Base-by-base conservation (phyloP, 257 asterid species). In the Sherardia arvensis region DNA sequence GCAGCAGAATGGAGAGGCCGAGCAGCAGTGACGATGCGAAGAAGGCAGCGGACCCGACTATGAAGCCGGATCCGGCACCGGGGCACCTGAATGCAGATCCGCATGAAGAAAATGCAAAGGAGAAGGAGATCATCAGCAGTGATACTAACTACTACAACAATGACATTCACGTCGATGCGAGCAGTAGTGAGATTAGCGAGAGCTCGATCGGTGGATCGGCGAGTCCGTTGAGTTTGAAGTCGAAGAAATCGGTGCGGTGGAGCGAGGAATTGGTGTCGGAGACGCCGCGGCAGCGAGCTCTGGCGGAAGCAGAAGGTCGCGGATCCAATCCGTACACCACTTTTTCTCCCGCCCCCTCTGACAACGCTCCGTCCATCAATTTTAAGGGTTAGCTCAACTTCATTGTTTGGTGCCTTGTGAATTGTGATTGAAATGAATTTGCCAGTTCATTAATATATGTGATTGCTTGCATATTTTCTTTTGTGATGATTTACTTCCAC, bases 241-340 rank as follows among this genome's bases (percentile, higher is more conserved):
- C 87, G 72, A 91, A 80, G 82, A 90, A 90, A 77, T 90, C 93
- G 32, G 96, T 87, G 73, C 76, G 83, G 59, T 90, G 95, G 95
- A 87, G 87, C 71, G 66, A 88, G 70, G 88, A 86, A 53, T 77
- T 91, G 84, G 95, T 83, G 65, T 74, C 74, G 79, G 94, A 85
- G 59, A 53, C 87, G 62, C 81, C 90, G 68, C 61, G 69, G 34
- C 87, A 83, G 59, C 83, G 59, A 80, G 59, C 26, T 23, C 30
- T 55, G 53, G n/a, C 67, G 22, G 11, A 56, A 34, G 67, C 70
- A 1, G 84, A 80, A 67, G 66, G 64, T 15, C 26, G 23, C 20
- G 93, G 87, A 73, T 75, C 91, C 69, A 81, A 84, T 76, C 94
- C 91, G 6, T 85, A 87, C 69, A 84, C 79, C 21, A 75, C 83